Evolutionary conservation across 2,329 filamentous ascomycete species (phyloP), one percentile per base, ranked within the genome.

Genomic region (Colletotrichum sp.): DNA sequence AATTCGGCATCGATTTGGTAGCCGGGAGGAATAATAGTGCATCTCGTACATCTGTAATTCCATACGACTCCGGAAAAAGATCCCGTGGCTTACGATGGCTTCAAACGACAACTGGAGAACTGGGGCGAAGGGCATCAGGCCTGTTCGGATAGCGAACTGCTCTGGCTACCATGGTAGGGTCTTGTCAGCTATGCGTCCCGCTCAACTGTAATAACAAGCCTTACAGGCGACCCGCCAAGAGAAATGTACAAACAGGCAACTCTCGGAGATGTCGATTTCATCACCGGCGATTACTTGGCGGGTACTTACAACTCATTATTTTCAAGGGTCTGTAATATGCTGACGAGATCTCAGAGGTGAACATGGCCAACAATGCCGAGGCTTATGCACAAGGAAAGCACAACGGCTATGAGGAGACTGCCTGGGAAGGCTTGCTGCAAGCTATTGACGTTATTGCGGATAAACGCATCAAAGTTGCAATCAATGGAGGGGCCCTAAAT

Each of bases 21-120:
- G 44, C n/a, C n/a, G 10, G 44, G 6, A 21, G 6, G 44, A 52
- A 52, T 13, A 52, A 21, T 0, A 52, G 44, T 1, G 44, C 44
- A 52, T 0, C 1, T 52, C 12, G 44, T 8, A 21, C 3, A 52
- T 21, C 6, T 0, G 0, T 52, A 1, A 21, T 8, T 52, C 10
- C 2, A 13, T 52, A 52, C 18, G 0, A 52, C n/a, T 0, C 44
- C 44, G n/a, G 12, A 13, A 13, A 52, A 52, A 21, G 6, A 12
- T 3, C n/a, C 44, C 44, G 10, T 3, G 10, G 4, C 44, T 52
- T 1, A 6, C 1, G 0, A 59, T 59, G 55, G 13, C 1, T 24
- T 24, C 21, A 16, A 59, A 28, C 1, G 55, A 59, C 3, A 4
- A 28, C 1, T 28, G 55, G 55, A 26, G 55, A 59, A 3, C 4